Conservation (phyloP, 1,284 basidiomycete species). For the Malassezia sympodialis region DNA sequence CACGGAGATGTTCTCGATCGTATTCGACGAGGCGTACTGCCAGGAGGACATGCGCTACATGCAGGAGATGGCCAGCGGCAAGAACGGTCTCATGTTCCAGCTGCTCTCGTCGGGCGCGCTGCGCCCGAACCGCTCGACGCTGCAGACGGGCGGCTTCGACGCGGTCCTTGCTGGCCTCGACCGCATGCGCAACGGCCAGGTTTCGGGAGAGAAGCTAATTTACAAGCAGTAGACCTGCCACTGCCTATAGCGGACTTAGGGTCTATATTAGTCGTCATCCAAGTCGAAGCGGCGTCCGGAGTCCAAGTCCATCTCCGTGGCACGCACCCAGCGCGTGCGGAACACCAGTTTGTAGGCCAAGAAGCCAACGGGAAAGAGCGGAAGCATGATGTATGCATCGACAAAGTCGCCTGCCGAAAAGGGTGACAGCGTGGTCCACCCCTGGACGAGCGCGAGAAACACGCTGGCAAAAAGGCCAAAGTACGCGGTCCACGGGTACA, state of each 20-base stretch:
- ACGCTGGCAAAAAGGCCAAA: constrained; percentile 26
- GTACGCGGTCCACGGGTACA: constrained; percentile 27
- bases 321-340: constrained; percentile 2
- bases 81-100: constrained; percentile 26
- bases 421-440: constrained; percentile 30
- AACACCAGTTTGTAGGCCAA: constrained; percentile 18
- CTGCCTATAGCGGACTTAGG: neutral
- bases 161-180: constrained; percentile 29
- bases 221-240: constrained; percentile 7
- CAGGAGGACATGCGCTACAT: constrained; percentile 10
- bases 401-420: constrained; percentile 30
- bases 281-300: neutral
- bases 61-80: constrained; percentile 19
- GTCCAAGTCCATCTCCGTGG: constrained; percentile 23
- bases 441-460: constrained; percentile 43
- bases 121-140: constrained; percentile 30
- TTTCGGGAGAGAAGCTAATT: constrained; percentile 37
- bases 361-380: constrained; percentile 20
- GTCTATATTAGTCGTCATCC: neutral
- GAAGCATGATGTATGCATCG: constrained; percentile 23
- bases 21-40: constrained; percentile 22
- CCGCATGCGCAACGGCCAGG: constrained; percentile 30
- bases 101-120: constrained; percentile 26
- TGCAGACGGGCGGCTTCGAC: constrained; percentile 29
- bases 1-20: constrained; percentile 18